Evolutionary conservation across 2,329 filamentous ascomycete species (phyloP).

Genomic region (Cercospora brassicicola): DNA sequence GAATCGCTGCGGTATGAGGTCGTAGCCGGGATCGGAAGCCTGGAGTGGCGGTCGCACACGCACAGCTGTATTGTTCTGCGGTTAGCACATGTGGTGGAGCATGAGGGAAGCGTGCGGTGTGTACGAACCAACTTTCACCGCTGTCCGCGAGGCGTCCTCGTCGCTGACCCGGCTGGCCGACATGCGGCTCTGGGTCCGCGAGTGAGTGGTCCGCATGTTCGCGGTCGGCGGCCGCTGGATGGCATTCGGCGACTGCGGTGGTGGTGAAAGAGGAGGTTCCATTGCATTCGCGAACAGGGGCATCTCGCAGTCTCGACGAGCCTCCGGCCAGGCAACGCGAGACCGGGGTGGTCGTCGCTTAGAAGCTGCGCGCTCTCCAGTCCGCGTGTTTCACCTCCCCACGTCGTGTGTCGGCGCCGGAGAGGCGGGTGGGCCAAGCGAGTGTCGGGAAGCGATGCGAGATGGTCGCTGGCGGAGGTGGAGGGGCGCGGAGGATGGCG

Average conservation of each 20-base stretch:
- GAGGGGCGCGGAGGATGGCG: background rate
- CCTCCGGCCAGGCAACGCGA: constrained; percentile 1
- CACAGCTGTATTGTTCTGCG: constrained; percentile 62
- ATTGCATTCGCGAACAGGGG: constrained; percentile 7
- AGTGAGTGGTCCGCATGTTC: constrained; percentile 13
- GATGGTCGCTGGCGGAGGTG: background rate
- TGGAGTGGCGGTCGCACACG: constrained; percentile 86
- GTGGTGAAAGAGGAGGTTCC: constrained; percentile 7
- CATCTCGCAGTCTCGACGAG: constrained; percentile 8
- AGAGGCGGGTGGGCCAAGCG: background rate
- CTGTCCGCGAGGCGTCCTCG: constrained; percentile 25
- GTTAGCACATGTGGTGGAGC: constrained; percentile 14
- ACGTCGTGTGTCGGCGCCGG: background rate
- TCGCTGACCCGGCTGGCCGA: constrained; percentile 25
- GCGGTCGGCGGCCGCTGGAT: background rate
- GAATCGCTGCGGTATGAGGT: constrained; percentile 93
- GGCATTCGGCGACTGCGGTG: constrained; percentile 9
- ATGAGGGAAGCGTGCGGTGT: background rate
- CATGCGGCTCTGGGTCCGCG: constrained; percentile 25
- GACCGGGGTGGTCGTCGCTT: constrained; percentile 11
- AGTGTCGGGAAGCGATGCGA: background rate
- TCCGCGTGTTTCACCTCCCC: constrained; percentile 10
- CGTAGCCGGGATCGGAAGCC: constrained; percentile 83
- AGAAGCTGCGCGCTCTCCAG: background rate
- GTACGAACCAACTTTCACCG: constrained; percentile 30